These are phyloP conservation scores for Wickerhamomyces mucosus DNA, from an alignment of 805 yeast species.

Conservation along the genomic window DNA sequence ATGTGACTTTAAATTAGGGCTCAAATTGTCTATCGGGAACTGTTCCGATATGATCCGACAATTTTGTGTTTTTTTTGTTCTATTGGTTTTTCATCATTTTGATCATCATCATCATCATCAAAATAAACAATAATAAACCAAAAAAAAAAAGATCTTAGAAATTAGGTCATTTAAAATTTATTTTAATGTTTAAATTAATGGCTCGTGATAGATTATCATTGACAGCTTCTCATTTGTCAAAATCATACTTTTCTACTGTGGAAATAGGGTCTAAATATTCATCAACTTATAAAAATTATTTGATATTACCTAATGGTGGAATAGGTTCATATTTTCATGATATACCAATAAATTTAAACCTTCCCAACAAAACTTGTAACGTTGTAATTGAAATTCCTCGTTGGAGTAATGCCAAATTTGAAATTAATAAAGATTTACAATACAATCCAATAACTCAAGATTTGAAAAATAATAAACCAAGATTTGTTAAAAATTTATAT, in stretches of 20 bases:
- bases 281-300: constrained; percentile 33
- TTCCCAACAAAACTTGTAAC: constrained; percentile 34
- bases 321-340: constrained; percentile 61
- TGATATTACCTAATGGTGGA: constrained; percentile 31
- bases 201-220: constrained; percentile 2
- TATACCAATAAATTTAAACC: constrained; percentile 45
- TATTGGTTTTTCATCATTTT: too few species aligned
- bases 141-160: too few species aligned
- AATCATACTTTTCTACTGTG: constrained; percentile 19
- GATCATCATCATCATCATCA: too few species aligned
- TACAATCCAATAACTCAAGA: constrained; percentile 81
- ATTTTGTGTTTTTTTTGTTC: too few species aligned
- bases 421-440: constrained; percentile 45
- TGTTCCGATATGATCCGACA: too few species aligned
- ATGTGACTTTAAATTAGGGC: too few species aligned
- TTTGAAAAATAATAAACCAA: constrained; percentile 58
- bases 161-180: too few species aligned
- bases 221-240: constrained; percentile 1
- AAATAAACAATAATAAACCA: too few species aligned
- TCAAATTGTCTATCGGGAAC: too few species aligned
- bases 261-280: constrained; percentile 31
- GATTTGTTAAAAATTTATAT: constrained; percentile 72
- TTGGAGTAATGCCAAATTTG: constrained; percentile 80
- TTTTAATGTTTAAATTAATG: too few species aligned
- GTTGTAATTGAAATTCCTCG: constrained; percentile 74